Percentiles rank a stretch among this genome's conserved stretches.
These are phyloP conservation scores for Trichophyton mentagrophytes DNA, from an alignment of 2,329 filamentous ascomycete species.

Conservation along the genomic window DNA sequence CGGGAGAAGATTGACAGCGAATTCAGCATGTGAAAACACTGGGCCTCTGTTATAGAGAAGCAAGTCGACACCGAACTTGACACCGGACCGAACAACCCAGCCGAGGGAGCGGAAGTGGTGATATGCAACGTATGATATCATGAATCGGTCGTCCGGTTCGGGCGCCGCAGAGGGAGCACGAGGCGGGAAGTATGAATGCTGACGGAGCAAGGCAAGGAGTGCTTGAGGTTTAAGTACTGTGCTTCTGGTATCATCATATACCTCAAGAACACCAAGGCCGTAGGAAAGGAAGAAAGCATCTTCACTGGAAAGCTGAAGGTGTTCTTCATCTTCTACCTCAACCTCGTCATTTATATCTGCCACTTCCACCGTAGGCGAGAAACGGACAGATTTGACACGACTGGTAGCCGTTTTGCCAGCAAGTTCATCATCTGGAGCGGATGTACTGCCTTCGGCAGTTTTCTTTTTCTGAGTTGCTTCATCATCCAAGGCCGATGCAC, in stretches of 20 bases:
- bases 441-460: neutral
- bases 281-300: constrained; percentile 87
- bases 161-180: constrained; percentile 34
- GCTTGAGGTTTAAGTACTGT: constrained; percentile 40
- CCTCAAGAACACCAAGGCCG: constrained; percentile 58
- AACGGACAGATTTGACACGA: constrained; percentile 51
- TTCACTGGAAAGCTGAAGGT: constrained; percentile 80
- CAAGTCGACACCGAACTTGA: constrained; percentile 92
- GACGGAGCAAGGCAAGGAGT: constrained; percentile 56
- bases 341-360: constrained; percentile 40
- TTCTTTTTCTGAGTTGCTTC: neutral
- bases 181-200: constrained; percentile 56
- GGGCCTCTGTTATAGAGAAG: constrained; percentile 88
- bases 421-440: neutral
- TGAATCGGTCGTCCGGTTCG: constrained; percentile 66
- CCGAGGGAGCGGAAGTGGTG: constrained; percentile 93
- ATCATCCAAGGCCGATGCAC: too few relatives aligned
- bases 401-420: neutral
- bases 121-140: constrained; percentile 78
- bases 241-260: constrained; percentile 34
- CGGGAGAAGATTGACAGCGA: constrained; percentile 72
- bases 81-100: constrained; percentile 83
- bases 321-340: constrained; percentile 50
- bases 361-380: constrained; percentile 51
- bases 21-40: constrained; percentile 90